Evolutionary conservation across 495 filamentous ascomycete genomes (phyloP), one percentile per base, ranked within the genome.

Genomic region (Xylaria venustula): DNA sequence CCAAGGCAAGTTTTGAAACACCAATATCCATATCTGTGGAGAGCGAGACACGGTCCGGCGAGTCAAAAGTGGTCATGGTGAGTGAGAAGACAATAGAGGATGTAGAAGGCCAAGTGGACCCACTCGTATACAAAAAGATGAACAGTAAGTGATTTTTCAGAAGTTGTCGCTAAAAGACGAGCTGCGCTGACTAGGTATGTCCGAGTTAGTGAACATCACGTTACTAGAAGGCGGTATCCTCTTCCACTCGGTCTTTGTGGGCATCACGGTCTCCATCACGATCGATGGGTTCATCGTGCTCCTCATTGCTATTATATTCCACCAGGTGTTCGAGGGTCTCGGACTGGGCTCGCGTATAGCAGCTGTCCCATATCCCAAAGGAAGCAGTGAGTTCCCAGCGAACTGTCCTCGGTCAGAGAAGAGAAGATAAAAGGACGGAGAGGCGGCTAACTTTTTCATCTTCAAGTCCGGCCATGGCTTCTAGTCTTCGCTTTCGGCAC

Each of bases 321-420:
- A 89, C 67, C 82, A 89, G 70, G 86, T 85, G 64, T 89, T 89
- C 65, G 87, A 89, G 72, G 87, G 87, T 49, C 83, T 89, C 17
- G 87, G 85, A 23, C 80, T 89, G 0, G 87, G 87, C 17, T 81
- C 81, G 11, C 85, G 87, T 58, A 86, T 86, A 50, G 83, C 84
- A 6, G 79, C 76, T 4, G 77, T 86, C 9, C 77, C 79, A 2
- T 83, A 79, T 48, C 74, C 71, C 42, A 73, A 76, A 55, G 71
- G 72, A 58, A 81, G 78, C 60, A 61, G 51, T 54, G 15, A 54
- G 51, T 54, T 23, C 2, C 22, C 7, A 17, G 7, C 34, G 4
- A 54, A 9, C 9, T 34, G 11, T 5, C 5, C 30, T 11, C 30
- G n/a, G n/a, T n/a, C n/a, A n/a, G n/a, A n/a, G n/a, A 34, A 34